Evolutionary conservation across 2,329 filamentous ascomycete species (phyloP).

Genomic region (Claviceps capensis): DNA sequence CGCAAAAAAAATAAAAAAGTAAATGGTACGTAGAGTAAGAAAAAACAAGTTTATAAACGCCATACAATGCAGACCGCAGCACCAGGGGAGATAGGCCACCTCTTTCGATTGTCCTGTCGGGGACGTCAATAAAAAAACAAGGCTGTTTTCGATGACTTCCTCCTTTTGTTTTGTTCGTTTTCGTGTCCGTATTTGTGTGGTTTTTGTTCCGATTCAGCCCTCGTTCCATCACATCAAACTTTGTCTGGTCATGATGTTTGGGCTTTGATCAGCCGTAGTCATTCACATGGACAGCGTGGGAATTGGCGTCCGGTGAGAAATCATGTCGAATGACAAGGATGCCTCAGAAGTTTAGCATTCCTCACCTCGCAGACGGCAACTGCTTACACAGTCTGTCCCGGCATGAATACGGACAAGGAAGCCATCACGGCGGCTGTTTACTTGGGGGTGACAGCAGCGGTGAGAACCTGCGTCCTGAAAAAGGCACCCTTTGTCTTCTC

Average conservation of each 20-base stretch:
- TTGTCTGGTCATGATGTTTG: no score
- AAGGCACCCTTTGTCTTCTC: constrained; percentile 98
- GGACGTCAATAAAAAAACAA: constrained; percentile 1
- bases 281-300: no score
- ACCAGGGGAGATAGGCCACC: constrained; percentile 9
- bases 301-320: no score
- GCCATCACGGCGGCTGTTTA: constrained; percentile 15
- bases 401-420: not conserved
- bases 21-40: not conserved
- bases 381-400: no score
- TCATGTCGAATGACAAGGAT: no score
- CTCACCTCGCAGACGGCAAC: not conserved
- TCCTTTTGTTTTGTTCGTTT: constrained; percentile 3
- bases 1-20: not conserved
- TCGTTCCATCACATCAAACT: not conserved
- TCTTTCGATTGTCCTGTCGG: constrained; percentile 7
- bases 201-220: not conserved
- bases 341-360: no score
- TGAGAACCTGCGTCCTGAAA: constrained; percentile 95
- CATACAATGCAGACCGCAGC: constrained; percentile 27
- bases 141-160: not conserved
- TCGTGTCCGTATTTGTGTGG: no score
- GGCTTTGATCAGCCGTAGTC: no score
- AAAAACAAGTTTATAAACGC: constrained; percentile 15
- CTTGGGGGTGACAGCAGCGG: constrained; percentile 41